Evolutionary conservation across 176 grass and related monocot genomes (phyloP).

Genomic region (Zizania latifolia): DNA sequence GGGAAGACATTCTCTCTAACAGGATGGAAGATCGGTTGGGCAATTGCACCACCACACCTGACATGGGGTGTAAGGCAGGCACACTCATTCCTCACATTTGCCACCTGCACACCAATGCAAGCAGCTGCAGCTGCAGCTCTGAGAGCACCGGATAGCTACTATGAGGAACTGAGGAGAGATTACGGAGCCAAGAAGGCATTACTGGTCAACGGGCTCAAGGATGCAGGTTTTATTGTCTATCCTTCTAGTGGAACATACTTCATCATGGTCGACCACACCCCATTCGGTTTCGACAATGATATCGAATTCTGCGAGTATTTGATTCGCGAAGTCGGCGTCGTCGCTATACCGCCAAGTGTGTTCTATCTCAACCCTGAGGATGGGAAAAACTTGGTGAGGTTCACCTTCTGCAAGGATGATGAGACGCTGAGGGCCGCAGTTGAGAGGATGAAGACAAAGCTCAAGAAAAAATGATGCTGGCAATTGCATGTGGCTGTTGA

Average conservation of each 20-base stretch:
- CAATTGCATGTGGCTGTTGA: conserved; percentile 7
- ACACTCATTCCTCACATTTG: conserved; percentile 89
- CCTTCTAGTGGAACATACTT: conserved; percentile 95
- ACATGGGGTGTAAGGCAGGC: conserved; percentile 98
- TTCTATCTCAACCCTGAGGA: conserved; percentile 95
- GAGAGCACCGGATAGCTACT: conserved; percentile 71
- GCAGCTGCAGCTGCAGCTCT: conserved; percentile 56
- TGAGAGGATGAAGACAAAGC: conserved; percentile 81
- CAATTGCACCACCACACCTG: conserved; percentile 74
- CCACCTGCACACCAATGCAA: conserved; percentile 94
- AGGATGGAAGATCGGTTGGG: conserved; percentile 98
- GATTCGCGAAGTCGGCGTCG: conserved; percentile 78
- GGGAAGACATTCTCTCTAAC: conserved; percentile 97
- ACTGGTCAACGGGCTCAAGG: conserved; percentile 70
- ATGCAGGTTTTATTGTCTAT: conserved; percentile 74
- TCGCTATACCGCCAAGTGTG: conserved; percentile 82
- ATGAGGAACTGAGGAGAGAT: conserved; percentile 69
- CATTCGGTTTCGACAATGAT: conserved; percentile 76
- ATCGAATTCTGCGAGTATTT: conserved; percentile 88
- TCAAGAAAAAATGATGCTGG: conserved; percentile 48
- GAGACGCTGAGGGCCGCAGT: conserved; percentile 69
- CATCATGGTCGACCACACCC: conserved; percentile 85
- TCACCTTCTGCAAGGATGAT: conserved; percentile 97
- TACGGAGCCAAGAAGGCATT: conserved; percentile 68
- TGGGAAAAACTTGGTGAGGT: conserved; percentile 92